Evolutionary conservation across 2,329 filamentous ascomycete genomes (phyloP), one percentile per base, ranked within the genome.

Genomic region (Emergomyces africanus): DNA sequence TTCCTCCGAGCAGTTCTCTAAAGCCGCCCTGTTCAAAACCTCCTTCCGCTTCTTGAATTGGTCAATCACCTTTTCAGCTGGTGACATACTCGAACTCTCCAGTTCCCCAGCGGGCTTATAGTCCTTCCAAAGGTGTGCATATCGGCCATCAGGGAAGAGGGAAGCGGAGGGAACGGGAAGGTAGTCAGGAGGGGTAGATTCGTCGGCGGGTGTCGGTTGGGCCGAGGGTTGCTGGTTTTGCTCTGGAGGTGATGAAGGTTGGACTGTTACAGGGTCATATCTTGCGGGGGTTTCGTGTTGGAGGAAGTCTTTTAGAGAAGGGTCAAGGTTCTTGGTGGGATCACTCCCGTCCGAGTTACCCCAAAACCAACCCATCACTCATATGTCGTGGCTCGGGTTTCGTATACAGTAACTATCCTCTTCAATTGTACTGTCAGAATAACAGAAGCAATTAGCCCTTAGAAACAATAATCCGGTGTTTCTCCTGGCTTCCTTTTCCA

Each of bases 1-100:
- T 71, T 95, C 89, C 61, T 91, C 73, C 0, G 90, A 87, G 73
- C 94, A 99, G 72, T 97, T 99, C 76, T 99, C 94, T 68, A 96
- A 79, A 10, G 92, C 91, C 0, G 90, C 88, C 48, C 82, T 80
- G 35, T 88, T 89, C 62, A 97, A 88, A 59, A 84, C 81, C 39
- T 83, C 81, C 70, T 88, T 89, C 62, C 90, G 85, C 69, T 89
- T 84, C 72, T 96, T 95, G 80, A 86, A 95, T 6, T 84, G 85
- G 57, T 92, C 87, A 57, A 96, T 78, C 59, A 97, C 85, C 70
- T 89, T 80, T 71, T 88, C 87, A 69, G 96, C 90, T 67, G 90
- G 84, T 66, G 94, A 88, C 44, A 82, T 83, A 70, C 87, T 87
- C 23, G 80, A 79, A 61, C 83, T 83, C 67, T 92, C 86, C 61